Evolutionary conservation across 768 basidiomycete species (phyloP).

Genomic region (Epithele typhae): DNA sequence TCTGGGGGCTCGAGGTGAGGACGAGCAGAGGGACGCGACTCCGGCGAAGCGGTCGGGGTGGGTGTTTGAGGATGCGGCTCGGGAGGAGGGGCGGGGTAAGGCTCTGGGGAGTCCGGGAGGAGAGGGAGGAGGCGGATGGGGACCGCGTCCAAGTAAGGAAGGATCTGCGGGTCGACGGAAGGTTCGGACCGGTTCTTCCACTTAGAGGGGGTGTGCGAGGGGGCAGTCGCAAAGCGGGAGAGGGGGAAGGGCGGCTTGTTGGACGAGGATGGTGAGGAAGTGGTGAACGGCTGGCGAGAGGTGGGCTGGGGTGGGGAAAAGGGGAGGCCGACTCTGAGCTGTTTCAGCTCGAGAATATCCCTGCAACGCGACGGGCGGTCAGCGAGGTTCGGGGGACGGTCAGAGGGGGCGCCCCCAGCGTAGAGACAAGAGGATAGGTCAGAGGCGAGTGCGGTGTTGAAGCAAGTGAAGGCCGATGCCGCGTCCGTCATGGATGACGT

Average conservation of each 20-base stretch:
- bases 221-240: slow-evolving; percentile 31
- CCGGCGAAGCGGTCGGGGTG: slow-evolving; percentile 8
- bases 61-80: slow-evolving; percentile 10
- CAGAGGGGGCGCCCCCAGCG: too few species aligned
- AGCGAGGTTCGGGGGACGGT: background rate
- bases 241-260: slow-evolving; percentile 37
- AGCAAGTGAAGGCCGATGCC: background rate
- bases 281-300: slow-evolving; percentile 24
- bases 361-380: too few species aligned
- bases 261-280: slow-evolving; percentile 38
- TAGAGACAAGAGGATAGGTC: too few species aligned
- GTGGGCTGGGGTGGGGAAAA: slow-evolving; percentile 27
- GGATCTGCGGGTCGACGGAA: slow-evolving; percentile 23
- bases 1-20: slow-evolving; percentile 12
- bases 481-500: slow-evolving; percentile 14
- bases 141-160: slow-evolving; percentile 36
- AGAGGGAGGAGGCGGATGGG: slow-evolving; percentile 65
- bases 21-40: slow-evolving; percentile 3
- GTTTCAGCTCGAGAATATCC: slow-evolving; percentile 55
- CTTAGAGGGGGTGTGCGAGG: slow-evolving; percentile 39
- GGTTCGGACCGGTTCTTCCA: slow-evolving; percentile 25
- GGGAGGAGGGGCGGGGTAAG: slow-evolving; percentile 1
- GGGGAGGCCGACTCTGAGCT: slow-evolving; percentile 62
- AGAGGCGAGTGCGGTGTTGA: too few species aligned
- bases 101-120: slow-evolving; percentile 18